Base-by-base conservation (phyloP, 257 asterid species). In the Solanum lignicaule region DNA sequence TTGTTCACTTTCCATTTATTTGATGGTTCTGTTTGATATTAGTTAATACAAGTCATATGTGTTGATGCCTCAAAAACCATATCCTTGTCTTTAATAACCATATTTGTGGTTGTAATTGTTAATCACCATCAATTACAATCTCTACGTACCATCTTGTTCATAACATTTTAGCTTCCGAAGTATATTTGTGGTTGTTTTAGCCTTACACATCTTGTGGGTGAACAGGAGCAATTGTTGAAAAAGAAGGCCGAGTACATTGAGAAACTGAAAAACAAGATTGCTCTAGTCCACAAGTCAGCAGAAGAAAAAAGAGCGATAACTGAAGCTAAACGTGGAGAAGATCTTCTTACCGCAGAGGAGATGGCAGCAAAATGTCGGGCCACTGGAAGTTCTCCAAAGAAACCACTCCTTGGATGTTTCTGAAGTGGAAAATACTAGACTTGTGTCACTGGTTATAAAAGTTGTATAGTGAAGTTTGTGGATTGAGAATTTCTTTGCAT, bases 331-430 rank as follows among this genome's bases (percentile, higher is more conserved):
- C 93, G 96, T 7, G 98, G 98, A 10, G 98, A 95, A 92, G 98
- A 94, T 78, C 89, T 95, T 87, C 96, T 96, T 76, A 95, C 92
- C 87, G 99, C 98, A 39, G 99, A 95, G 93, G 99, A 96, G 91
- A 74, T 16, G 15, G 97, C 99, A 2, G 99, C 98, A 36, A 96
- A 94, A 87, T 92, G 90, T 31, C 93, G 95, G 1, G 98, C 98
- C 88, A 96, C 98, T 1, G 98, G 98, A 38, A 94, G 96, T 76
- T 91, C 90, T 75, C 99, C 99, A 7, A 95, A 94, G 94, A 96
- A 94, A 76, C 87, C 95, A 3, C 95, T 94, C 9, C 66, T 46
- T 46, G 98, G 98, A 73, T 89, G 93, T 58, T 96, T 96, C 79
- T 94, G 93, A 96, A 88, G 87, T 87, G 73, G 84, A 69, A 84